phyloP scores from a whole-genome alignment of 257 asterid genomes.

The Anisodus tanguticus region DNA sequence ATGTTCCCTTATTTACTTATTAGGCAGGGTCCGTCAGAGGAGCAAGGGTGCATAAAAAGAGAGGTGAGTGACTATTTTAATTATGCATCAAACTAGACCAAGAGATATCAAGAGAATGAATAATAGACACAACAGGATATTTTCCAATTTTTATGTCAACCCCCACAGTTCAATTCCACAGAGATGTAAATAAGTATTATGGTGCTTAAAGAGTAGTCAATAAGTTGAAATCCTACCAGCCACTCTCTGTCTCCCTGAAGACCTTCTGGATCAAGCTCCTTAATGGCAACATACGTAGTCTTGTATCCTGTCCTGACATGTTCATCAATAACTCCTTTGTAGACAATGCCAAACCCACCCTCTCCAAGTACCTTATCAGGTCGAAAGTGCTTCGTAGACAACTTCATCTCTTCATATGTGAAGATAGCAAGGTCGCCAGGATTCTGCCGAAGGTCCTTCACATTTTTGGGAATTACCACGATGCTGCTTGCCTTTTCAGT shows the following conservation, averaged over 20 bases:
- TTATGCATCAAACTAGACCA: not conserved
- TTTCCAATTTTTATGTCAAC: not conserved
- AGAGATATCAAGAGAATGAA: not conserved
- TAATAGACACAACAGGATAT: not conserved
- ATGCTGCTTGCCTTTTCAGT: slow-evolving; percentile 41
- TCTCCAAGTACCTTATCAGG: slow-evolving; percentile 90
- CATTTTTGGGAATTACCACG: slow-evolving; percentile 64
- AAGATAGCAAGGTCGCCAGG: slow-evolving; percentile 84
- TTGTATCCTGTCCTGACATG: slow-evolving; percentile 67
- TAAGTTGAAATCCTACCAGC: slow-evolving; percentile 61
- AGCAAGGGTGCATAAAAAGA: not conserved
- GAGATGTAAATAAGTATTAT: not conserved
- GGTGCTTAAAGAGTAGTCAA: not conserved
- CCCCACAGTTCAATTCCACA: too few relatives aligned
- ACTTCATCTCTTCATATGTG: slow-evolving; percentile 86
- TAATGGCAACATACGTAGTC: slow-evolving; percentile 73
- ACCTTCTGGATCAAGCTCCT: slow-evolving; percentile 93
- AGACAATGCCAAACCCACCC: slow-evolving; percentile 93
- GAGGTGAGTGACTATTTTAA: not conserved
- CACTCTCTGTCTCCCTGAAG: slow-evolving; percentile 95
- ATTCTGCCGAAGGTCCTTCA: slow-evolving; percentile 74
- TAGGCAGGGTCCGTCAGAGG: not conserved
- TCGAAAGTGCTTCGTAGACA: slow-evolving; percentile 88
- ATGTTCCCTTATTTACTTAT: not conserved
- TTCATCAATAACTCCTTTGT: slow-evolving; percentile 84